Percentiles rank a stretch among this genome's conserved stretches.
These are phyloP conservation scores for Pouteria campechiana DNA, from an alignment of 179 eudicot species.

Conservation along the genomic window DNA sequence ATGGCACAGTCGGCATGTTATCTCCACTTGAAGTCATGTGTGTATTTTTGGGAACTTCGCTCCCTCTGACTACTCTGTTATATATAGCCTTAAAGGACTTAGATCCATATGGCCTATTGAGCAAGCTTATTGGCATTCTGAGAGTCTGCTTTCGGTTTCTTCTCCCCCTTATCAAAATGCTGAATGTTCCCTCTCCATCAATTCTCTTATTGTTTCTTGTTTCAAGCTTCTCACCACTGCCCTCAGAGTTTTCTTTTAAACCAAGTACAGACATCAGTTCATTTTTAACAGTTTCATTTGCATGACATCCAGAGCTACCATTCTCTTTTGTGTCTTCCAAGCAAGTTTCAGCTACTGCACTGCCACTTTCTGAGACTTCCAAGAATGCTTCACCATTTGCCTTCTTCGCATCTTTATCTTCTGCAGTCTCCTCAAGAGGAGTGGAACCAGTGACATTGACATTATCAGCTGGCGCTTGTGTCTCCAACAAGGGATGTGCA, in stretches of 20 bases:
- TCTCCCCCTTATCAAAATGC: slow-evolving; percentile 70
- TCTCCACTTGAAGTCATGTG: slow-evolving; percentile 37
- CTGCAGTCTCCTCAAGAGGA: slow-evolving; percentile 42
- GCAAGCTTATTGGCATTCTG: slow-evolving; percentile 86
- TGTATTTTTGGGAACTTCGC: slow-evolving; percentile 46
- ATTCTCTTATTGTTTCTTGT: not conserved
- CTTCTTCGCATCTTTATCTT: slow-evolving; percentile 34
- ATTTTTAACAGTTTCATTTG: slow-evolving; percentile 6
- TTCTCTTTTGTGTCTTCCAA: slow-evolving; percentile 25
- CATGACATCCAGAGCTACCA: slow-evolving; percentile 12
- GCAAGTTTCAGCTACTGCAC: slow-evolving; percentile 20
- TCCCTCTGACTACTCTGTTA: slow-evolving; percentile 79
- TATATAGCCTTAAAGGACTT: slow-evolving; percentile 72
- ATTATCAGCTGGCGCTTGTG: slow-evolving; percentile 26
- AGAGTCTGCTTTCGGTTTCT: slow-evolving; percentile 80
- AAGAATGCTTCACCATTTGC: slow-evolving; percentile 24
- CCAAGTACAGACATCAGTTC: slow-evolving; percentile 3
- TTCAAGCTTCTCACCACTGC: not conserved
- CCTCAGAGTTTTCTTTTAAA: slow-evolving; percentile 9
- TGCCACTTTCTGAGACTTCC: slow-evolving; percentile 24
- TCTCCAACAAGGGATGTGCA: slow-evolving; percentile 32
- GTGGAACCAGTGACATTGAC: slow-evolving; percentile 25
- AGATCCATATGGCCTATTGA: slow-evolving; percentile 72
- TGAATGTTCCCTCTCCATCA: slow-evolving; percentile 60
- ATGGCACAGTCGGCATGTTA: no score